phyloP scores from a whole-genome alignment of 306 rosid species.

The Vicia villosa region DNA sequence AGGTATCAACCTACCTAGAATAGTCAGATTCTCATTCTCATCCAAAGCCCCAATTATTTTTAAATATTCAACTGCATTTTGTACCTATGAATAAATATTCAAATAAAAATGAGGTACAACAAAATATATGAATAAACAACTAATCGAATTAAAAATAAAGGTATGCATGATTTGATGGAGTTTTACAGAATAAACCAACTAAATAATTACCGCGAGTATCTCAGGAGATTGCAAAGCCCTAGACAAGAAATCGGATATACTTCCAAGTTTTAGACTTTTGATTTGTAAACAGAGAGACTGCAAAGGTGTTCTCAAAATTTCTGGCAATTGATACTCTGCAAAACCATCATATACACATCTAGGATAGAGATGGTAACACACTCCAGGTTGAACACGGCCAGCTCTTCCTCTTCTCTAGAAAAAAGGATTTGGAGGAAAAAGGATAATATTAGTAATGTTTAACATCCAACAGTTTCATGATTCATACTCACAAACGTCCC shows the following conservation, averaged over 20 bases:
- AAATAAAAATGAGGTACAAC: slow-evolving; percentile 31
- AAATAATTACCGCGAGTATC: slow-evolving; percentile 66
- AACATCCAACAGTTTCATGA: slow-evolving; percentile 23
- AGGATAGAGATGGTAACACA: slow-evolving; percentile 92
- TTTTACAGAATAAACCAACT: slow-evolving; percentile 34
- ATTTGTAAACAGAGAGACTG: slow-evolving; percentile 98
- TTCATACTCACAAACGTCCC: not conserved
- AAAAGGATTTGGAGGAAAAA: slow-evolving; percentile 20
- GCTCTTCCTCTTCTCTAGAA: slow-evolving; percentile 99
- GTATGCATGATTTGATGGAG: slow-evolving; percentile 17
- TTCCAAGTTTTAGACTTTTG: slow-evolving; percentile 89
- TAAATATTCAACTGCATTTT: slow-evolving; percentile 89
- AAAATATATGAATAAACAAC: slow-evolving; percentile 13
- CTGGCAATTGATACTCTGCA: slow-evolving; percentile 90
- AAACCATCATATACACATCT: slow-evolving; percentile 82
- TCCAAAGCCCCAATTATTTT: slow-evolving; percentile 87
- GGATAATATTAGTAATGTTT: slow-evolving; percentile 14
- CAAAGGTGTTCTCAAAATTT: slow-evolving; percentile 94
- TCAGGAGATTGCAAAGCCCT: slow-evolving; percentile 97
- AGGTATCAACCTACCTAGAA: slow-evolving; percentile 62
- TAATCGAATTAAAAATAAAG: not conserved
- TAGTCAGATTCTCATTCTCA: slow-evolving; percentile 80
- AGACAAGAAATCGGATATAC: slow-evolving; percentile 87
- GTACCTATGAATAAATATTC: slow-evolving; percentile 61
- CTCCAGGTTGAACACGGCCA: slow-evolving; percentile 97